Base-by-base conservation (phyloP, 1,284 basidiomycete genomes). In the Ustilago crameri region DNA sequence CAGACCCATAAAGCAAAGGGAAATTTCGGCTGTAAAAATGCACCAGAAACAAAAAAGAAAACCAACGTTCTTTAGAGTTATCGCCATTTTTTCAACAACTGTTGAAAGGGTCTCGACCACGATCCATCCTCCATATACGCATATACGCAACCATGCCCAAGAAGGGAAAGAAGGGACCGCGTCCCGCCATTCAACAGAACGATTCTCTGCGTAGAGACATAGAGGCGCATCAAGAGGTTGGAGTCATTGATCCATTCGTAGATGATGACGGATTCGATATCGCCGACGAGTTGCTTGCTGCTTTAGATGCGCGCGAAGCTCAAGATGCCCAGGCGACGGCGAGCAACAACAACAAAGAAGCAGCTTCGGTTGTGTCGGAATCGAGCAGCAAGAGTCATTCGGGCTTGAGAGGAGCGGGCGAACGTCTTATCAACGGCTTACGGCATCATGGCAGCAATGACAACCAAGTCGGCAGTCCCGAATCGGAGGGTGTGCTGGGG, bases 231-330 rank as follows among this genome's bases (percentile, higher is more conserved):
- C 10, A 27, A 47, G 34, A 55, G 14, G 20, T 30, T 3, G 44
- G 49, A 14, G 60, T 63, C 12, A 60, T 66, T 12, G 61, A 64
- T 34, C 60, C 64, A 1, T 68, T 61, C 17, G 65, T 57, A 23
- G 62, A 71, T 22, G 78, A 68, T 9, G 64, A 66, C 10, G 77
- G 54, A 9, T 54, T 69, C 32, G 78, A 79, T 40, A 62, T 80
- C 20, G 78, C 77, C 9, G 76, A 76, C 20, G 65, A 77, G 30
- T 49, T 80, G 22, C 61, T 79, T 17, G 76, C 77, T 24, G 67
- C 74, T 0, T 53, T 81, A 9, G 75, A 79, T 30, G 75, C 57
- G 18, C 41, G 76, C 26, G 75, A 76, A 41, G 68, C 68, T 4
- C 65, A 71, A 20, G 64, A 62, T 15, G 58, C 43, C 2, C 49